Evolutionary conservation across 805 yeast species (phyloP), one percentile per base, ranked within the genome.

Genomic region (Hanseniaspora meyeri): DNA sequence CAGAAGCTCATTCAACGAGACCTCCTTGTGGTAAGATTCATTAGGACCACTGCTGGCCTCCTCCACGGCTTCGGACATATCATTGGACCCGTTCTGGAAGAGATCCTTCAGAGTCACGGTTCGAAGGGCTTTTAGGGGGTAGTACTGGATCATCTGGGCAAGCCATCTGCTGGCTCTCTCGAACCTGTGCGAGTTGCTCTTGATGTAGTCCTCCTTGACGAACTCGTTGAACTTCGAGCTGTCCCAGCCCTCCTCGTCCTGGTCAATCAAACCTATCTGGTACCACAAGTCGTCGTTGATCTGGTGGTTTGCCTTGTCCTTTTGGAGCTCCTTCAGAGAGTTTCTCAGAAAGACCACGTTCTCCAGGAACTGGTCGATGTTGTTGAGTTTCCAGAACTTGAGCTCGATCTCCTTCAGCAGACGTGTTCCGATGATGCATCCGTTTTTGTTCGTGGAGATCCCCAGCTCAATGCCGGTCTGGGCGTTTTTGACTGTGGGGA

Each of bases 91-190:
- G 24, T 53, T 53, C 39, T 53, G 57, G 16, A 53, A 46, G 36
- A 66, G 55, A 37, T 66, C 66, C 16, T 78, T 78, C 17, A 85
- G 67, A 1, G 83, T 76, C 1, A 90, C 64, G 2, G 74, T 72
- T 1, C 83, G 82, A 42, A 90, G 73, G 62, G 79, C 76, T 8
- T 73, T 70, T 46, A 90, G 72, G 2, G 97, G 97, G 64, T 80
- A 90, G 67, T 91, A 90, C 63, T 90, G 97, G 52, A 91, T 91
- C 53, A 89, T 79, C 65, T 90, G 97, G 2, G 89, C 79, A 55
- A 90, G 71, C 95, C 96, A 91, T 63, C 95, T 76, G 31, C 87
- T 75, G 62, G 57, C 57, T n/a, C 93, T 74, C 63, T 81, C 81
- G 38, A 74, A 65, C 59, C 76, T 80, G 60, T 73, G 72, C 55